Base-by-base conservation (phyloP, 441 rosid species). In the Gossypium davidsonii region DNA sequence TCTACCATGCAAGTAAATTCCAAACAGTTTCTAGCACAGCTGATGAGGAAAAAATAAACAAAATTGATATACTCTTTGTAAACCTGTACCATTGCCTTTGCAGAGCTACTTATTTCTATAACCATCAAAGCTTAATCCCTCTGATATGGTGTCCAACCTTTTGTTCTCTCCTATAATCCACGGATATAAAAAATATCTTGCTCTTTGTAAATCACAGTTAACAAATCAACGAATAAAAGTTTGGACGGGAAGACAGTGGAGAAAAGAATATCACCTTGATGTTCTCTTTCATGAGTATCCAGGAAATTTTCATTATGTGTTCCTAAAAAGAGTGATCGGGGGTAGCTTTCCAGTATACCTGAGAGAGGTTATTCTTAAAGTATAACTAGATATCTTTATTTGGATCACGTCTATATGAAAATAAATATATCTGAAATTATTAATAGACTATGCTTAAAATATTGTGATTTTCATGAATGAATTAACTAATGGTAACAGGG, bases 231-330 rank as follows among this genome's bases (percentile, higher is more conserved):
- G 6, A 37, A 67, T 12, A 15, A 10, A 61, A 10, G 39, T 49
- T 20, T 23, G 2, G 10, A 26, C 12, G 1, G 46, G 62, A 72
- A 44, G 48, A 20, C 23, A 15, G 57, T 37, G 23, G 34, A 62
- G 57, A 39, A 21, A 70, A n/a, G 6, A 60, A 2, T 14, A 67
- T 75, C 69, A 94, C 99, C 97, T 86, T 88, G 88, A 75, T 86
- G 90, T 49, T 91, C 97, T 85, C 90, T 88, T 67, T 90, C 97
- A n/a, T 83, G 88, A 71, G 97, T 84, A 80, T 94, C 97, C 65
- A 85, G 81, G 68, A 90, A 88, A 75, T 76, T 85, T 48, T 88
- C 93, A 62, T 78, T 66, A 72, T 90, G 91, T 25, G 88, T 76
- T 31, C 77, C 89, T 72, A 91, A 81, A 83, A 85, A 94, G 20